These are phyloP conservation scores for Kwoniella mangroviensis DNA, from an alignment of 768 basidiomycete species.

Conservation along the genomic window DNA sequence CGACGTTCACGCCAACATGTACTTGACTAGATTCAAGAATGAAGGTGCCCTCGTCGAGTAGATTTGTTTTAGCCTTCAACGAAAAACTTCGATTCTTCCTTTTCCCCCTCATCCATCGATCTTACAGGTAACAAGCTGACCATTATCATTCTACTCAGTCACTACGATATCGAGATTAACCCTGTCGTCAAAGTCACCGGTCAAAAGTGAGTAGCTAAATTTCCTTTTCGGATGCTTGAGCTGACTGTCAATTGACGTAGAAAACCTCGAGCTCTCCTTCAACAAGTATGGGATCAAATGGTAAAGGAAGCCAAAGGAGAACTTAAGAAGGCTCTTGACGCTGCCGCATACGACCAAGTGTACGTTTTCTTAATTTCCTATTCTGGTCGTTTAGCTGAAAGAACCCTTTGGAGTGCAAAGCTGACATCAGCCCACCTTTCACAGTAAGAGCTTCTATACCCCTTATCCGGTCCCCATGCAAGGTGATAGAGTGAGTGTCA, in stretches of 20 bases:
- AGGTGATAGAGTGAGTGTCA: constrained; percentile 29
- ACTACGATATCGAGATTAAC: constrained; percentile 57
- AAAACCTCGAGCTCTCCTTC: constrained; percentile 45
- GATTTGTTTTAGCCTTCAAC: background rate
- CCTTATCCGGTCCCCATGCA: constrained; percentile 39
- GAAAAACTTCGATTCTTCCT: background rate
- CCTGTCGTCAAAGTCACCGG: constrained; percentile 55
- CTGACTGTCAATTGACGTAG: constrained; percentile 21
- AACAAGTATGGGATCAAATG: constrained; percentile 46
- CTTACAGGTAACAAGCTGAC: no score
- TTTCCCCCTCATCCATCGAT: background rate
- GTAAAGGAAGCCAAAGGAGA: constrained; percentile 29
- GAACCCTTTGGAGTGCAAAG: background rate
- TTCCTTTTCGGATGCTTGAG: background rate
- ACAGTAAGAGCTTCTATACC: constrained; percentile 54
- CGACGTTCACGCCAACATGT: constrained; percentile 50
- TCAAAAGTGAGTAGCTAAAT: constrained; percentile 42
- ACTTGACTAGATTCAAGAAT: constrained; percentile 43
- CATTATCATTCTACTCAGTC: constrained; percentile 28
- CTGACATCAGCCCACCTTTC: background rate
- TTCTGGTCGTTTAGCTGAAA: no score
- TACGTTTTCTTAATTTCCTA: constrained; percentile 23
- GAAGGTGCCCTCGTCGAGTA: constrained; percentile 35
- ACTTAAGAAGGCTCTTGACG: constrained; percentile 39
- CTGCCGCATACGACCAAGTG: constrained; percentile 44